phyloP scores from a whole-genome alignment of 1,284 basidiomycete genomes.

The Phaffia rhodozyma region DNA sequence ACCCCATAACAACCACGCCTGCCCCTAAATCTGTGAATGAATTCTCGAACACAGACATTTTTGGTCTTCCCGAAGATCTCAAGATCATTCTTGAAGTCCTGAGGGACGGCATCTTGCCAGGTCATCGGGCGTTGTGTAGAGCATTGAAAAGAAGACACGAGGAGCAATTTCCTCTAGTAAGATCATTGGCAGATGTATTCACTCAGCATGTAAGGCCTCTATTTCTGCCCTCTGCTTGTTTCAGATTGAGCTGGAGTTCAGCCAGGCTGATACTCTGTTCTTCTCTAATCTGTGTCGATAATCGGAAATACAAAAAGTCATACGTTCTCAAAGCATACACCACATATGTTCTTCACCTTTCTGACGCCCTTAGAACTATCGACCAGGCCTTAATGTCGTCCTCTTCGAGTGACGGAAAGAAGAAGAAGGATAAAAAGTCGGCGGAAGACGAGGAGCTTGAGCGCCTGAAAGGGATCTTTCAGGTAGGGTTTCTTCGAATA shows the following conservation, averaged over 20 bases:
- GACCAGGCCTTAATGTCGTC: conserved; percentile 52
- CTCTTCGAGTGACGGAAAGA: conserved; percentile 43
- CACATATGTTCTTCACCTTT: conserved; percentile 80
- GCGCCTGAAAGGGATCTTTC: conserved; percentile 53
- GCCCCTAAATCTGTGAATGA: conserved; percentile 16
- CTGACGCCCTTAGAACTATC: conserved; percentile 73
- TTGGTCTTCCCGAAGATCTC: conserved; percentile 62
- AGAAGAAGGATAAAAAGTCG: conserved; percentile 59
- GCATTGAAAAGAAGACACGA: conserved; percentile 76
- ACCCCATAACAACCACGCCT: conserved; percentile 13
- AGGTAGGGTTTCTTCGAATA: conserved; percentile 28
- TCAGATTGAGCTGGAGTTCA: not conserved
- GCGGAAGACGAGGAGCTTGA: conserved; percentile 61
- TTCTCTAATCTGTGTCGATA: not conserved
- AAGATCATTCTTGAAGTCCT: conserved; percentile 72
- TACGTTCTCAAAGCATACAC: conserved; percentile 76
- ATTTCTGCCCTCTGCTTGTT: not conserved
- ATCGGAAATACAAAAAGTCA: conserved; percentile 43
- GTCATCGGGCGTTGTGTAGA: conserved; percentile 69
- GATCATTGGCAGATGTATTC: conserved; percentile 84
- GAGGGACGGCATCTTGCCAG: conserved; percentile 67
- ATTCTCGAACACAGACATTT: not conserved
- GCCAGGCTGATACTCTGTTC: not conserved
- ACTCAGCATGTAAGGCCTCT: conserved; percentile 61
- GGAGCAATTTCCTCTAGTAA: conserved; percentile 81